phyloP scores from a whole-genome alignment of 768 basidiomycete species.

The Phylloporus scabripes region DNA sequence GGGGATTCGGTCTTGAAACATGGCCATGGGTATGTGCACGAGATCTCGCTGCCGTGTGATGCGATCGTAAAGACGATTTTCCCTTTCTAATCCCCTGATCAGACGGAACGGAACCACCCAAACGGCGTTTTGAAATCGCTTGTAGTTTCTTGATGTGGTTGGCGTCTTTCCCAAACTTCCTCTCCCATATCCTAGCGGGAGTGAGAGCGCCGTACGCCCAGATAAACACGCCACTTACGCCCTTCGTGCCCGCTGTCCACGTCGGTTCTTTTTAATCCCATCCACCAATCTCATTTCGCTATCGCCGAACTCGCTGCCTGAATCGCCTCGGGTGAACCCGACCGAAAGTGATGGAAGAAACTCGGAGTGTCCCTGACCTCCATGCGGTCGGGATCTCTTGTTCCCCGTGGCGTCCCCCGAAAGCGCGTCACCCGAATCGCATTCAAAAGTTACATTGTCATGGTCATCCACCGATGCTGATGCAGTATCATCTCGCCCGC shows the following conservation, averaged over 20 bases:
- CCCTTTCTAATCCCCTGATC: constrained; percentile 18
- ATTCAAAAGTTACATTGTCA: constrained; percentile 29
- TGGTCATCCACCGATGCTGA: constrained; percentile 34
- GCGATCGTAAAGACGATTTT: neutral
- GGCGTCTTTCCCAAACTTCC: constrained; percentile 86
- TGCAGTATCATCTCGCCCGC: constrained; percentile 28
- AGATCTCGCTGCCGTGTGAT: neutral
- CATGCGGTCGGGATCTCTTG: constrained; percentile 21
- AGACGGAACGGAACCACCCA: constrained; percentile 6
- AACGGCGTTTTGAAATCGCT: constrained; percentile 19
- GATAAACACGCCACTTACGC: constrained; percentile 59
- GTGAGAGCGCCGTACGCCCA: neutral
- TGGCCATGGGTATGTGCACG: neutral
- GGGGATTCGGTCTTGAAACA: neutral
- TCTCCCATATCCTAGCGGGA: constrained; percentile 85
- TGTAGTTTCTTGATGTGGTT: constrained; percentile 77
- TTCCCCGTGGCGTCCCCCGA: constrained; percentile 6
- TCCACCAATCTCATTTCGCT: constrained; percentile 51
- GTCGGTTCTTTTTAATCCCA: constrained; percentile 70
- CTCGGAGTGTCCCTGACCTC: constrained; percentile 36
- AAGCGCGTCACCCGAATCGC: constrained; percentile 19
- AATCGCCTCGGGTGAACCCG: constrained; percentile 78
- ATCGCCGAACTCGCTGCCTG: constrained; percentile 73
- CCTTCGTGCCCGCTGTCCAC: constrained; percentile 90
- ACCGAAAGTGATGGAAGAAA: constrained; percentile 88